Conservation (phyloP, 306 rosid species). For the Prunus mume region DNA sequence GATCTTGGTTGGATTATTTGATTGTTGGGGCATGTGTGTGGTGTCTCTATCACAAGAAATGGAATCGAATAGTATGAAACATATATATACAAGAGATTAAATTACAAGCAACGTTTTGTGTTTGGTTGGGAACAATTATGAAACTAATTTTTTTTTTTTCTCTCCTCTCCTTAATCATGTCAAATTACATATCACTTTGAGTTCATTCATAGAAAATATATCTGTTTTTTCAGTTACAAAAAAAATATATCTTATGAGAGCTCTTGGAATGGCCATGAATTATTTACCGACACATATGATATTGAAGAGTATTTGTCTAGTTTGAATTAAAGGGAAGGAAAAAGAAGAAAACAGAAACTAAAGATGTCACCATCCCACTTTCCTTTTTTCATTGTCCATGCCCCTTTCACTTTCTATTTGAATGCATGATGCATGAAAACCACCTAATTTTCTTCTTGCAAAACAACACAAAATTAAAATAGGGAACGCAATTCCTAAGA, state of each 20-base stretch:
- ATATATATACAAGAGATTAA: background rate
- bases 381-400: background rate
- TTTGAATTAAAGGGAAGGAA: slow-evolving; percentile 8
- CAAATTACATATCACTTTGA: background rate
- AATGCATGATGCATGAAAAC: background rate
- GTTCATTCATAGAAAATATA: background rate
- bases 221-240: background rate
- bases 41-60: background rate
- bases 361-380: background rate
- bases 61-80: background rate
- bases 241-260: background rate
- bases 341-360: background rate
- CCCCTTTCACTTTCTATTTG: background rate
- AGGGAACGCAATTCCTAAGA: background rate
- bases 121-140: background rate
- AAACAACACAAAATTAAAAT: background rate
- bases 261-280: background rate
- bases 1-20: slow-evolving; percentile 10
- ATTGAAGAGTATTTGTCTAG: background rate
- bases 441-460: background rate
- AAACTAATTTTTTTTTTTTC: background rate
- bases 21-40: slow-evolving; percentile 2
- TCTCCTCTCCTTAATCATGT: background rate
- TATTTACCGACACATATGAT: background rate
- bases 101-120: background rate